Percentiles rank a stretch among this genome's conserved stretches.
Evolutionary conservation across 2,329 filamentous ascomycete genomes (phyloP).

Genomic region (Sporothrix schenckii): DNA sequence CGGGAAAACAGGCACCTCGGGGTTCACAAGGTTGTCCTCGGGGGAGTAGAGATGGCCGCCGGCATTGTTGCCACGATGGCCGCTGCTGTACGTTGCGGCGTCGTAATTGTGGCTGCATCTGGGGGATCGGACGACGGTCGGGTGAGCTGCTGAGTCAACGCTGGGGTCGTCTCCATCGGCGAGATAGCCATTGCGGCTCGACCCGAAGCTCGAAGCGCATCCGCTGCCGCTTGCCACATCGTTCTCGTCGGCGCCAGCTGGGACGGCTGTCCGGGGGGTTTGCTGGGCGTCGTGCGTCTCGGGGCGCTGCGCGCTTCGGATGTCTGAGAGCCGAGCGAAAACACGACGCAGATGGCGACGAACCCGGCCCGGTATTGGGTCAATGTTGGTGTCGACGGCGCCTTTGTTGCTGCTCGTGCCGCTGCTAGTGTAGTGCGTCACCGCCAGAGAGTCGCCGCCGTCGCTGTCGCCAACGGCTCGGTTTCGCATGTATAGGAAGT

Average conservation of each 20-base stretch:
- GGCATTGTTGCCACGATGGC: neutral
- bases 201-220: conserved; percentile 11
- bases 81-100: neutral
- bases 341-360: too few relatives aligned
- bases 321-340: too few relatives aligned
- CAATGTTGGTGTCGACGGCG: neutral
- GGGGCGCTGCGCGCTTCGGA: too few relatives aligned
- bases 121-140: neutral
- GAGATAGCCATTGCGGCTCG: neutral
- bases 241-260: neutral
- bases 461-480: neutral
- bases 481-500: neutral
- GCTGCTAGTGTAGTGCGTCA: neutral
- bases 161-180: neutral
- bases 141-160: neutral
- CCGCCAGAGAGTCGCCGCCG: neutral
- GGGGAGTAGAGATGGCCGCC: neutral
- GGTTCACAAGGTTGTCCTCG: neutral
- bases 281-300: too few relatives aligned
- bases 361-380: neutral
- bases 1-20: neutral
- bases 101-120: neutral
- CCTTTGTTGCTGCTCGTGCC: neutral
- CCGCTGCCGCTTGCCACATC: neutral
- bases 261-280: too few relatives aligned